Base-by-base conservation (phyloP, 2,329 filamentous ascomycete genomes). In the Sarocladiaceae sp. region DNA sequence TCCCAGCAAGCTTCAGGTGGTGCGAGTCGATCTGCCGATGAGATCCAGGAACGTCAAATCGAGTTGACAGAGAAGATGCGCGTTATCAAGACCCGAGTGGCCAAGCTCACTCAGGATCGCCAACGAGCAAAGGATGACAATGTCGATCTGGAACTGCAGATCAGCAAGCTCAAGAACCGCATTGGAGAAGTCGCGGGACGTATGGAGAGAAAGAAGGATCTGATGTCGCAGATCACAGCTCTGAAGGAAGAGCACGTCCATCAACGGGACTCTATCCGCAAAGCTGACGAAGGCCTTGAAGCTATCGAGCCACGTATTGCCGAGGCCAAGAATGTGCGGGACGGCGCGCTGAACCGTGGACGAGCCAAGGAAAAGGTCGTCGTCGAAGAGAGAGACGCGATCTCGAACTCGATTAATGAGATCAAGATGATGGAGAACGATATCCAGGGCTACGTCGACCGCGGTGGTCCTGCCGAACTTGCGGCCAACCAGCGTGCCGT, bases 11-110 rank as follows among this genome's bases (percentile, higher is more conserved):
- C 84, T 55, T 78, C 82, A 47, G 75, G 81, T 12, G 72, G 74
- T 20, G 62, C 73, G 9, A 76, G 78, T 12, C 80, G 87, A 49
- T 86, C 85, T 23, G 75, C 88, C 6, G 86, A 95, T 44, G 86
- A 93, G 52, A 89, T 97, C 44, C 85, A 93, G 54, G 82, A 86
- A 44, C 78, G 89, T 39, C 78, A 89, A 49, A 79, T 80, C 39
- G 65, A 69, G 15, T 73, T 83, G 45, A 76, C 76, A 16, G 86
- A 89, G 48, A 80, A 86, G 57, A 74, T 81, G 51, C 78, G 83
- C 45, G 66, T 67, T 18, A 65, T 81, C 21, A 88, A 86, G 57
- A 70, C 70, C 33, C 75, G 71, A 33, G 72, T 91, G 11, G 64
- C 74, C 6, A 85, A 85, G 54, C 64, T 94, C 24, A 78, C 74